Evolutionary conservation across 2,329 filamentous ascomycete species (phyloP).

Genomic region (Beauveria scarabaeidicola): DNA sequence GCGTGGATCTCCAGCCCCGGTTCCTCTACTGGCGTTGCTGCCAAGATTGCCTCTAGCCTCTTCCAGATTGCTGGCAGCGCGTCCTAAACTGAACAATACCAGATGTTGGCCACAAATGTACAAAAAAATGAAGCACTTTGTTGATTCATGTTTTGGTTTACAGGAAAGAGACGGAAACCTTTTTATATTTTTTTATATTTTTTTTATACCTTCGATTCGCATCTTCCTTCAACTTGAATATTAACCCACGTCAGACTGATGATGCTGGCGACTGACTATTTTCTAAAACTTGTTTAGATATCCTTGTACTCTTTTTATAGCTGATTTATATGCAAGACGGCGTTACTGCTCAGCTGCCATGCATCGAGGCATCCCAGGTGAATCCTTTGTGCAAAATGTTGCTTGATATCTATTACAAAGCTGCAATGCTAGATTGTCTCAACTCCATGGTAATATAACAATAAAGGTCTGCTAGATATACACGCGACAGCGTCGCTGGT

Average conservation of each 20-base stretch:
- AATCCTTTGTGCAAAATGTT: background rate
- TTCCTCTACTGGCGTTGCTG: background rate
- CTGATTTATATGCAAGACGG: background rate
- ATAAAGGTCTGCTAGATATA: background rate
- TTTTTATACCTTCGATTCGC: slow-evolving; percentile 6
- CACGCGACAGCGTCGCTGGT: background rate
- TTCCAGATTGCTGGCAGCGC: slow-evolving; percentile 16
- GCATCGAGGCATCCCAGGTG: background rate
- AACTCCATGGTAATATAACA: background rate
- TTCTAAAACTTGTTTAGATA: background rate
- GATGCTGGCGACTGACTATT: background rate
- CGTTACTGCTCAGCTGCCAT: background rate
- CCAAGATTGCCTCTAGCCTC: slow-evolving; percentile 16
- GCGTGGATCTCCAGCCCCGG: slow-evolving; percentile 22
- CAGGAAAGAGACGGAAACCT: background rate
- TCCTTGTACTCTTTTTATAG: background rate
- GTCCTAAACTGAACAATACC: background rate
- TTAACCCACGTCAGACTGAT: background rate
- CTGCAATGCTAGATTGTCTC: background rate
- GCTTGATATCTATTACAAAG: background rate
- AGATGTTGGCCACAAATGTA: background rate
- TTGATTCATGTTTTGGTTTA: background rate
- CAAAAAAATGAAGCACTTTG: background rate
- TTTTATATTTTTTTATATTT: too few species aligned
- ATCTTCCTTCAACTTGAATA: background rate